These are phyloP conservation scores for Solanum ossicruentum DNA, from an alignment of 257 asterid species.

Conservation along the genomic window DNA sequence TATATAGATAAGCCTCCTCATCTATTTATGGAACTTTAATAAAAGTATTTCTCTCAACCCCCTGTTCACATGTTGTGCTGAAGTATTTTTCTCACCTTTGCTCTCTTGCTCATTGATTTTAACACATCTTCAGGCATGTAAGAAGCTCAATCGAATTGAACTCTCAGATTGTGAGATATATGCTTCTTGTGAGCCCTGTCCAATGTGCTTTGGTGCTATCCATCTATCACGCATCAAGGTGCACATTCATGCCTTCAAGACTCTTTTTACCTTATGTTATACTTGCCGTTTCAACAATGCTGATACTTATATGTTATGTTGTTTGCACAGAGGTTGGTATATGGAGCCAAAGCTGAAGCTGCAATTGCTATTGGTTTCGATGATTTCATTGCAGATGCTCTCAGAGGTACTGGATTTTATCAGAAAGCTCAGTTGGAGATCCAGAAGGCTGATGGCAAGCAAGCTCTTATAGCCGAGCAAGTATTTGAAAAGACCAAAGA, in stretches of 20 bases:
- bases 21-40: background rate
- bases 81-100: background rate
- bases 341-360: conserved; percentile 98
- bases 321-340: conserved; percentile 68
- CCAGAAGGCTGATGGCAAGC: conserved; percentile 75
- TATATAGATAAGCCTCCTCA: background rate
- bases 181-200: conserved; percentile 96
- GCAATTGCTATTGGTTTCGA: conserved; percentile 95
- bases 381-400: conserved; percentile 90
- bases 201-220: conserved; percentile 98
- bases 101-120: background rate
- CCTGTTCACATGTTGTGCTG: background rate
- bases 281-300: background rate
- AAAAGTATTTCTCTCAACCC: background rate
- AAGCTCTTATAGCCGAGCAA: conserved; percentile 73
- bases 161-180: conserved; percentile 94
- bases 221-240: conserved; percentile 97
- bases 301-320: background rate
- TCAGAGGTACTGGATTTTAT: conserved; percentile 89
- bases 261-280: background rate
- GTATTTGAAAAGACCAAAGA: conserved; percentile 94
- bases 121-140: conserved; percentile 64
- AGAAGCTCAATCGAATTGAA: conserved; percentile 82
- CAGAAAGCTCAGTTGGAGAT: conserved; percentile 84
- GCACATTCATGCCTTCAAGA: background rate